A percentile compares a stretch with the other conserved stretches of the same genome.
phyloP scores from a whole-genome alignment of 2,329 filamentous ascomycete genomes.

The Ilyonectria mors-panacis region DNA sequence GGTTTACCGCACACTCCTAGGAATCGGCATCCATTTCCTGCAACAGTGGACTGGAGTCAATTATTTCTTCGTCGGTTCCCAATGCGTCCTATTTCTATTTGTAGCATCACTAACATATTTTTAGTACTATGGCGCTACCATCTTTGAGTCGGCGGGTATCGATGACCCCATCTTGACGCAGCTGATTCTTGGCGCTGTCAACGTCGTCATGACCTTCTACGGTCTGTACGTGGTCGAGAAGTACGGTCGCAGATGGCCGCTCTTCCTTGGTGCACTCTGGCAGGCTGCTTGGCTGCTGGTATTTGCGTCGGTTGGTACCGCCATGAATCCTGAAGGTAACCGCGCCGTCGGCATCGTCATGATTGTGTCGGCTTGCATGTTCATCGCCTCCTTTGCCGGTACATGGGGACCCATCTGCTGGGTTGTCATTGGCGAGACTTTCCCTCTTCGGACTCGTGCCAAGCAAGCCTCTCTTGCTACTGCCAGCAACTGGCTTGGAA shows the following conservation, averaged over 20 bases:
- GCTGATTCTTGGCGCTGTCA: conserved; percentile 78
- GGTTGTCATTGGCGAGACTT: conserved; percentile 78
- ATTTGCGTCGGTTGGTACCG: conserved; percentile 72
- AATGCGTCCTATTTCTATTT: background rate
- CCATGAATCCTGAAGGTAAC: conserved; percentile 58
- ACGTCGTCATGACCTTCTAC: conserved; percentile 76
- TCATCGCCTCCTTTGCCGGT: conserved; percentile 79
- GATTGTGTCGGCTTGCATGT: conserved; percentile 81
- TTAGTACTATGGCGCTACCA: conserved; percentile 72
- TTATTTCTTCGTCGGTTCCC: conserved; percentile 63
- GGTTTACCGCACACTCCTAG: conserved; percentile 75
- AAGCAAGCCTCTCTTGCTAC: conserved; percentile 70
- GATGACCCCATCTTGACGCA: conserved; percentile 76
- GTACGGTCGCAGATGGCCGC: conserved; percentile 76
- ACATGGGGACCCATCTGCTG: conserved; percentile 81
- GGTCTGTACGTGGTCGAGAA: conserved; percentile 79
- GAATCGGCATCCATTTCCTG: conserved; percentile 74
- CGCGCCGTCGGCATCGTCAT: conserved; percentile 73
- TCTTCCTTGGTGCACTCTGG: conserved; percentile 78
- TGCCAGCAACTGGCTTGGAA: conserved; percentile 71
- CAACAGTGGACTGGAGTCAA: conserved; percentile 78
- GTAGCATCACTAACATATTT: background rate
- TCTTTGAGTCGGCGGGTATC: conserved; percentile 78
- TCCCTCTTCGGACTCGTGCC: conserved; percentile 69
- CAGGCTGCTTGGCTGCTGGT: conserved; percentile 76